phyloP scores from a whole-genome alignment of 441 rosid species.

The Melastoma candidum region DNA sequence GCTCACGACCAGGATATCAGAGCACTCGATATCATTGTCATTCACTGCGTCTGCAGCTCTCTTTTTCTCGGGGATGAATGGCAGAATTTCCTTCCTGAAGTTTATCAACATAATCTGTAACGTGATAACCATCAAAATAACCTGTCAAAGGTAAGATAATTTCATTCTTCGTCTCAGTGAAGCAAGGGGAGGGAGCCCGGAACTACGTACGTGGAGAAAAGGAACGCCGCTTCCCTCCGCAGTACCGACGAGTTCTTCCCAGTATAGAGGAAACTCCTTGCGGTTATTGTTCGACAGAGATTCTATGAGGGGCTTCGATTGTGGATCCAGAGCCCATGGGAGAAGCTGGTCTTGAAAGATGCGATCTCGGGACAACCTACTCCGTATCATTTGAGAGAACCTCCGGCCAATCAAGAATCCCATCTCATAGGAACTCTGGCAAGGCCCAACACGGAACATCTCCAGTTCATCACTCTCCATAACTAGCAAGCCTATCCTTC shows the following conservation, averaged over 20 bases:
- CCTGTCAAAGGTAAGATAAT: neutral
- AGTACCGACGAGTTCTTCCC: conserved; percentile 48
- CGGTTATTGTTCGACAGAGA: conserved; percentile 30
- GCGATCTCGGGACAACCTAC: conserved; percentile 37
- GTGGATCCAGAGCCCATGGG: conserved; percentile 28
- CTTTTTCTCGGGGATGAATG: conserved; percentile 30
- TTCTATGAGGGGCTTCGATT: conserved; percentile 21
- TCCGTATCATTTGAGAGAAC: conserved; percentile 30
- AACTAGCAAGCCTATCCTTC: too few species aligned
- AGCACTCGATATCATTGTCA: conserved; percentile 33
- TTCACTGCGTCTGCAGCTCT: neutral
- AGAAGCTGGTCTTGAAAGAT: conserved; percentile 44
- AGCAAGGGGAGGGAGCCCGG: too few species aligned
- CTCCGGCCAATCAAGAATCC: conserved; percentile 42
- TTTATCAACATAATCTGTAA: conserved; percentile 45
- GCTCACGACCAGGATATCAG: conserved; percentile 34
- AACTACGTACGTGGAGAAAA: conserved; percentile 29
- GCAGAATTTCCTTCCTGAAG: conserved; percentile 61
- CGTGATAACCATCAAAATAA: neutral
- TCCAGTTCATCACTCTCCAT: conserved; percentile 23
- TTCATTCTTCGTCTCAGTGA: neutral
- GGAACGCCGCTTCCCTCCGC: conserved; percentile 52
- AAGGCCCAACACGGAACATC: conserved; percentile 43
- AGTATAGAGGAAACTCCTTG: conserved; percentile 32
- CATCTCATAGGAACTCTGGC: conserved; percentile 32